Evolutionary conservation across 352 stramenopile genomes (phyloP), one percentile per base, ranked within the genome.

Genomic region (Phytophthora brassicae): DNA sequence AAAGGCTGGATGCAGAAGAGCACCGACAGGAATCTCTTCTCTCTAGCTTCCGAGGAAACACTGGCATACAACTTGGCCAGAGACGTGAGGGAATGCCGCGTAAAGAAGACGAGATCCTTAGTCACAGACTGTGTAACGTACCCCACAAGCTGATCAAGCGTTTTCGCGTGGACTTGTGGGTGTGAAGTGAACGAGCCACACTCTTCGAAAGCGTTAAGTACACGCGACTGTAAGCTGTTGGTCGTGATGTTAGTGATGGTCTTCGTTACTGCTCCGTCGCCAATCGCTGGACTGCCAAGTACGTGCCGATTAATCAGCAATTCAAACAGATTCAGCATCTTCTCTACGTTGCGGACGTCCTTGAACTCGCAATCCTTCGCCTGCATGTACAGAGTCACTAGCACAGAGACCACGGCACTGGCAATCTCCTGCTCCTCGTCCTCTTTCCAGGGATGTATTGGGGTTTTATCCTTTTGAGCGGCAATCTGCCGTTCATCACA

Each of bases 201-300:
- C 29, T 92, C 86, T 68, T 95, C 86, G 36, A 91, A 95, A 3
- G 81, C 83, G 26, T 95, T 93, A 11, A 95, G 68, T 13, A 95
- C 83, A 7, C 86, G 79, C 1, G 84, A 90, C 63, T 92, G 84
- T 11, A 95, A 70, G 22, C 82, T 92, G 60, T 89, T 93, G n/a
- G 76, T 90, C 14, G 80, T 89, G 39, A 92, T 79, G 46, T 85
- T 90, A 8, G 76, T 76, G 24, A 83, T 60, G 8, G 65, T 56
- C 54, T 77, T 78, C 2, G 48, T 67, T 17, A 64, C 51, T 8
- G 59, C 52, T 24, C 68, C 66, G 22, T 79, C 77, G 16, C 54
- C 49, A 19, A 70, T 70, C 2, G 55, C 44, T 24, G 68, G 55
- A 7, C 63, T 60, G 5, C 52, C 66, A 20, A 93, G 64, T 9